Evolutionary conservation across 2,329 filamentous ascomycete species (phyloP).

Genomic region (Exutisphaerella laricina): DNA sequence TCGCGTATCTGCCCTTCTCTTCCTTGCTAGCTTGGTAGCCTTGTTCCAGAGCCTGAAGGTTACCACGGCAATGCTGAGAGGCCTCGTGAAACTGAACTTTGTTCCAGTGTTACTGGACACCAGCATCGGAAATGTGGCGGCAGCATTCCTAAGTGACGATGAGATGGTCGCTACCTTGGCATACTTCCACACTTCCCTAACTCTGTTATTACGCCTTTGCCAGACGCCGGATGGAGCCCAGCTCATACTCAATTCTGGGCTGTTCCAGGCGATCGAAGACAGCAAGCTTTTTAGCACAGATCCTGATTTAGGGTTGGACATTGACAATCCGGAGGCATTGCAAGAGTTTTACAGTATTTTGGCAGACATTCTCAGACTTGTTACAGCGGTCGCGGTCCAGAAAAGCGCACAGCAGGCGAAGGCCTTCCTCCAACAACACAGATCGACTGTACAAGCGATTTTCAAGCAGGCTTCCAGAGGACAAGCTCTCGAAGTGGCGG

Average conservation of each 20-base stretch:
- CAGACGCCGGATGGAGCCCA: slow-evolving; percentile 80
- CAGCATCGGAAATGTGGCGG: slow-evolving; percentile 67
- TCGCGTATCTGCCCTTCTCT: slow-evolving; percentile 76
- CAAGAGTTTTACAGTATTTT: slow-evolving; percentile 80
- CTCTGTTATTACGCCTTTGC: slow-evolving; percentile 75
- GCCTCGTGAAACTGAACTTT: slow-evolving; percentile 81
- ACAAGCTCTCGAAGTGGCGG: slow-evolving; percentile 65
- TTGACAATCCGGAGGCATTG: slow-evolving; percentile 63
- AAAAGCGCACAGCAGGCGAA: slow-evolving; percentile 72
- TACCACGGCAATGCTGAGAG: slow-evolving; percentile 69
- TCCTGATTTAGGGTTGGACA: slow-evolving; percentile 80
- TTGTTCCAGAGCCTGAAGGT: slow-evolving; percentile 63
- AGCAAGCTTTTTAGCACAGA: slow-evolving; percentile 85
- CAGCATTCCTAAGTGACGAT: slow-evolving; percentile 50
- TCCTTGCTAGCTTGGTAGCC: slow-evolving; percentile 72
- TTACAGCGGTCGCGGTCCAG: slow-evolving; percentile 74
- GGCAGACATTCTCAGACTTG: slow-evolving; percentile 70
- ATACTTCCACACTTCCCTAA: slow-evolving; percentile 68
- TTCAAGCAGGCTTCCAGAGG: slow-evolving; percentile 66
- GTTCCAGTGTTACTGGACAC: slow-evolving; percentile 85
- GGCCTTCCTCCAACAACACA: slow-evolving; percentile 74
- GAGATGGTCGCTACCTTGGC: slow-evolving; percentile 53
- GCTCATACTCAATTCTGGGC: slow-evolving; percentile 79
- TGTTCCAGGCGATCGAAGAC: slow-evolving; percentile 74
- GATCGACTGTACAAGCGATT: slow-evolving; percentile 77